A percentile compares a stretch with the other conserved stretches of the same genome.
These are phyloP conservation scores for Colletotrichum nymphaeae DNA, from an alignment of 2,329 filamentous ascomycete genomes.

Conservation along the genomic window DNA sequence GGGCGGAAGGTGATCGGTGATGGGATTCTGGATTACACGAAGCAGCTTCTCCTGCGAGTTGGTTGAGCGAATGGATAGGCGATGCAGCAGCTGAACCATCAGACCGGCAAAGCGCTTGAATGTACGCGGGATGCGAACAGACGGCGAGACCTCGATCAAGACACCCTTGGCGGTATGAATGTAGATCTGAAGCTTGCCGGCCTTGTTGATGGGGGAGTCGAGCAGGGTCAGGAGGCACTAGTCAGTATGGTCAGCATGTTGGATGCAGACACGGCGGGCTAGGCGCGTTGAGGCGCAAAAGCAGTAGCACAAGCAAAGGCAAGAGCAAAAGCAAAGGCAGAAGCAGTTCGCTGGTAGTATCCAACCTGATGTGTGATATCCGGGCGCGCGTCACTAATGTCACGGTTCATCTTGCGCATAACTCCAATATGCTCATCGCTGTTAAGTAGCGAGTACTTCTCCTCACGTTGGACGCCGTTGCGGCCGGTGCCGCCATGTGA, in stretches of 20 bases:
- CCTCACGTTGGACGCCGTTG: constrained; percentile 78
- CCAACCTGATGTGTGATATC: constrained; percentile 98
- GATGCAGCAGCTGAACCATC: constrained; percentile 97
- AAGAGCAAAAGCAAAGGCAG: constrained; percentile 17
- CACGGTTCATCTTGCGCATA: constrained; percentile 99
- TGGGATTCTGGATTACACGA: constrained; percentile 97
- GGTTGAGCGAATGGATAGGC: constrained; percentile 94
- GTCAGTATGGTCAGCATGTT: constrained; percentile 55
- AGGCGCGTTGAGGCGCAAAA: constrained; percentile 40
- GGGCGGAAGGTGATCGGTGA: constrained; percentile 94
- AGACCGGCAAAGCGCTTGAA: constrained; percentile 99
- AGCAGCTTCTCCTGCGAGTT: constrained; percentile 98
- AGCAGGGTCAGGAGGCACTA: constrained; percentile 97
- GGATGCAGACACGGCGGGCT: constrained; percentile 50
- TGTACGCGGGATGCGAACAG: constrained; percentile 95
- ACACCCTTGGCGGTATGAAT: constrained; percentile 98
- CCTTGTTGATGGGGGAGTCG: constrained; percentile 98
- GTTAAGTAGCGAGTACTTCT: constrained; percentile 98
- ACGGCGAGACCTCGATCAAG: constrained; percentile 97
- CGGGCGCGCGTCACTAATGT: constrained; percentile 96
- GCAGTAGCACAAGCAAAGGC: constrained; percentile 23
- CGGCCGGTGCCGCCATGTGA: constrained; percentile 76
- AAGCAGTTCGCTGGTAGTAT: constrained; percentile 39
- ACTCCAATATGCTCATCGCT: constrained; percentile 99
- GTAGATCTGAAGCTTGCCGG: constrained; percentile 96